A percentile compares a stretch with the other conserved stretches of the same genome.
Evolutionary conservation across 345 rosid genomes (phyloP).

Genomic region (Raphanus sativus): DNA sequence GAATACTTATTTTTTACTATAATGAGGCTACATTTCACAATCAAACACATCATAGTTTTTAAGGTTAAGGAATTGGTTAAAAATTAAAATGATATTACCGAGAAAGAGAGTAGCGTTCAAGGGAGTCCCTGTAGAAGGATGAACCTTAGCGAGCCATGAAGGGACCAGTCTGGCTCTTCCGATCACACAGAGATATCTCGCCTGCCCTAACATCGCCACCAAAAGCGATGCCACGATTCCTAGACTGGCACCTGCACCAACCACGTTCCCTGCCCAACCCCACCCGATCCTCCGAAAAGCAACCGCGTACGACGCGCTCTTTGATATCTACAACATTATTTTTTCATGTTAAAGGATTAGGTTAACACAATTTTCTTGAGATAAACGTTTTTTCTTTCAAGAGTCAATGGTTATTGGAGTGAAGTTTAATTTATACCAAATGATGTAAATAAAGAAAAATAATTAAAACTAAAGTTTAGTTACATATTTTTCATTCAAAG

Average conservation of each 20-base stretch:
- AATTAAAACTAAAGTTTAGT: not conserved
- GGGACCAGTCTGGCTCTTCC: slow-evolving; percentile 88
- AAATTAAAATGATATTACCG: slow-evolving; percentile 47
- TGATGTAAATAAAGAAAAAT: not conserved
- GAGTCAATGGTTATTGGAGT: not conserved
- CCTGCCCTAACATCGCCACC: slow-evolving; percentile 97
- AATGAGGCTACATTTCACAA: not conserved
- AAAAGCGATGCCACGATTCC: slow-evolving; percentile 92
- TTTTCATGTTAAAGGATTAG: not conserved
- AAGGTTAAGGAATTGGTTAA: not conserved
- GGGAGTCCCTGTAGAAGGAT: slow-evolving; percentile 95
- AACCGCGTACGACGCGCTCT: slow-evolving; percentile 59
- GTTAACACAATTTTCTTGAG: not conserved
- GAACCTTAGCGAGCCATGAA: slow-evolving; percentile 85
- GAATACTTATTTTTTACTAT: not conserved
- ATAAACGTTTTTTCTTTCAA: not conserved
- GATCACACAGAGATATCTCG: slow-evolving; percentile 93
- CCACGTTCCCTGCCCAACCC: slow-evolving; percentile 87
- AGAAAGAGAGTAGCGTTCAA: slow-evolving; percentile 90
- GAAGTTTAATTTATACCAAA: not conserved
- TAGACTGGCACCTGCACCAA: slow-evolving; percentile 91
- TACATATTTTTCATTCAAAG: not conserved
- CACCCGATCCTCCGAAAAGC: slow-evolving; percentile 69
- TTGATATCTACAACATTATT: slow-evolving; percentile 48
- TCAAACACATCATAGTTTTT: not conserved